Evolutionary conservation across 805 yeast genomes (phyloP).

Genomic region (Candida pini): DNA sequence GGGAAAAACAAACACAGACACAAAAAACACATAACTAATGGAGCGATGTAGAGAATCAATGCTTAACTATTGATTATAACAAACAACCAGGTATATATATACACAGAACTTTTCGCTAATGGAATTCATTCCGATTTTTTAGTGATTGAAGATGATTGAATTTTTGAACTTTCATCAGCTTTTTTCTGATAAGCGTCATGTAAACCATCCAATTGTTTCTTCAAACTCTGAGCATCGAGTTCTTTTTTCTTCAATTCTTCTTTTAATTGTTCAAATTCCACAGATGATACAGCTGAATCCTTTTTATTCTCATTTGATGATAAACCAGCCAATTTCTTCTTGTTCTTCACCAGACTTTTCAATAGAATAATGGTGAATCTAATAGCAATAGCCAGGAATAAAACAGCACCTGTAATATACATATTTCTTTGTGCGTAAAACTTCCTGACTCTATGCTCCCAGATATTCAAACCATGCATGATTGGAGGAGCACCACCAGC

Average conservation of each 20-base stretch:
- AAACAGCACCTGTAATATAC: constrained; percentile 50
- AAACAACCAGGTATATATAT: too few relatives aligned
- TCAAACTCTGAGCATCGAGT: constrained; percentile 28
- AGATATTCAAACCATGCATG: constrained; percentile 14
- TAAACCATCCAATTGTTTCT: constrained; percentile 38
- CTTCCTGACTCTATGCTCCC: constrained; percentile 37
- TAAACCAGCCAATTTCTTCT: constrained; percentile 14
- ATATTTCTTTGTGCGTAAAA: constrained; percentile 54
- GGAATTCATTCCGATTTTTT: constrained; percentile 1
- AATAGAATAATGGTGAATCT: constrained; percentile 39
- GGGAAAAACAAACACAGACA: too few relatives aligned
- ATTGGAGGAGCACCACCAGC: constrained; percentile 4
- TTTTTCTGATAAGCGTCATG: constrained; percentile 37
- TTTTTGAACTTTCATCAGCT: constrained; percentile 20
- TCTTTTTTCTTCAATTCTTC: constrained; percentile 14
- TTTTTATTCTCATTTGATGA: constrained; percentile 41
- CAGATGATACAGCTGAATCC: constrained; percentile 28
- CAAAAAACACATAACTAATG: too few relatives aligned
- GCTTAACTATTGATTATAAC: too few relatives aligned
- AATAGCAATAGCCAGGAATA: constrained; percentile 41
- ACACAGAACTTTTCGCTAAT: too few relatives aligned
- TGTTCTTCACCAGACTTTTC: constrained; percentile 37
- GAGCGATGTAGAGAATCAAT: too few relatives aligned
- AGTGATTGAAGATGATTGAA: background rate
- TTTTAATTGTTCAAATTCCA: constrained; percentile 16